Base-by-base conservation (phyloP, 345 rosid species). In the Gossypium australe region DNA sequence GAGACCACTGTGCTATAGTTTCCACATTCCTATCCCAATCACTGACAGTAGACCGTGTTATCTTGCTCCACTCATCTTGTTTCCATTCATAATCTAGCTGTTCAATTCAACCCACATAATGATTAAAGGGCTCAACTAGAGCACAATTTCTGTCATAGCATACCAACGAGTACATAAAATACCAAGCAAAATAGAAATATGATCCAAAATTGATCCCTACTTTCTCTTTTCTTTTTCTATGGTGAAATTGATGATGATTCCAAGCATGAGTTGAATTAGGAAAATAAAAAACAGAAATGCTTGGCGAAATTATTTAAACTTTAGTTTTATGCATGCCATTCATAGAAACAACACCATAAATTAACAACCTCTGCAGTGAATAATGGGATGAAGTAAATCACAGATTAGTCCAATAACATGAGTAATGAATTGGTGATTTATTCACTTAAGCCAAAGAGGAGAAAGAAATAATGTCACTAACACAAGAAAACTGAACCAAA, bases 1-100 rank as follows among this genome's bases (percentile, higher is more conserved):
- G 97, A 71, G 97, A 92, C 98, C 98, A 94, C 27, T 84, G 86
- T 73, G 84, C 47, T 49, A 92, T 86, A 12, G 97, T 88, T 77
- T 88, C 89, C 60, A 85, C 79, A 80, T 89, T 94, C 80, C 67
- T 88, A 70, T 78, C 67, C 97, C 97, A 94, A 82, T 88, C 97
- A 73, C 27, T 64, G 24, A 67, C 61, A 72, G 94, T 81, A 77
- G 82, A 82, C 60, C 94, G 86, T 29, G 67, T 25, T 70, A 89
- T 77, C 82, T 80, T 84, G 74, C 75, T 84, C 94, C 97, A 94
- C 57, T 84, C 89, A n/a, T 25, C 47, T 49, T 72, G 90, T 69
- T 74, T 79, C 84, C 85, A 84, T 81, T 86, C 87, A 74, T 85
- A 94, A 84, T 90, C 97, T 75, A 94, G 90, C 98, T 94, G 82